phyloP scores from a whole-genome alignment of 208 protist genomes.

The Herpetomonas samuelpessoai region DNA sequence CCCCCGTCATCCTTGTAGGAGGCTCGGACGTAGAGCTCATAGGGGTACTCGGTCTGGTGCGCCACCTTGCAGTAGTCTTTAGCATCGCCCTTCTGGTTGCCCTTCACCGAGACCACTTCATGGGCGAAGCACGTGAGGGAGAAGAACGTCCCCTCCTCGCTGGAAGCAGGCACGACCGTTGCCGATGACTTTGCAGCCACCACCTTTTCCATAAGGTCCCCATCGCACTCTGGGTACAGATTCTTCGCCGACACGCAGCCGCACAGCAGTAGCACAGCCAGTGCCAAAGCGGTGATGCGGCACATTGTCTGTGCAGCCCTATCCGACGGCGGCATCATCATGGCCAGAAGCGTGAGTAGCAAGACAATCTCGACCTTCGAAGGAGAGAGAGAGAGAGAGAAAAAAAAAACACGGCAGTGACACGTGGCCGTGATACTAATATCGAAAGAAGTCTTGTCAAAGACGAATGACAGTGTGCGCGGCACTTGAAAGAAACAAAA shows the following conservation, averaged over 20 bases:
- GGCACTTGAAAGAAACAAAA: constrained; percentile 1
- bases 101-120: constrained; percentile 46
- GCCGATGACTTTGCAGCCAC: constrained; percentile 15
- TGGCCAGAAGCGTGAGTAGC: not conserved
- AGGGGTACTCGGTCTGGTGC: constrained; percentile 68
- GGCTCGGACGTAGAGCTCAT: constrained; percentile 39
- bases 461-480: not conserved
- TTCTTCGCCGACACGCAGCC: constrained; percentile 20
- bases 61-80: constrained; percentile 49
- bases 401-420: constrained; percentile 9
- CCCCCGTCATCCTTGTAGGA: constrained; percentile 22
- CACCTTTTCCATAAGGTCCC: constrained; percentile 13
- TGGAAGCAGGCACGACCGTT: constrained; percentile 18
- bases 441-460: not conserved
- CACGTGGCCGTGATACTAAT: not conserved
- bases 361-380: not conserved
- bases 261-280: no score
- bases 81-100: constrained; percentile 12
- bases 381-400: not conserved
- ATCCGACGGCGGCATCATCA: no score
- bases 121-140: constrained; percentile 60
- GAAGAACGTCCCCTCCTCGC: constrained; percentile 7
- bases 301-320: no score
- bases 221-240: constrained; percentile 56
- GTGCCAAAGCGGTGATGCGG: no score